These are phyloP conservation scores for Carex scoparia DNA, from an alignment of 176 grass and related monocot genomes.

Conservation along the genomic window DNA sequence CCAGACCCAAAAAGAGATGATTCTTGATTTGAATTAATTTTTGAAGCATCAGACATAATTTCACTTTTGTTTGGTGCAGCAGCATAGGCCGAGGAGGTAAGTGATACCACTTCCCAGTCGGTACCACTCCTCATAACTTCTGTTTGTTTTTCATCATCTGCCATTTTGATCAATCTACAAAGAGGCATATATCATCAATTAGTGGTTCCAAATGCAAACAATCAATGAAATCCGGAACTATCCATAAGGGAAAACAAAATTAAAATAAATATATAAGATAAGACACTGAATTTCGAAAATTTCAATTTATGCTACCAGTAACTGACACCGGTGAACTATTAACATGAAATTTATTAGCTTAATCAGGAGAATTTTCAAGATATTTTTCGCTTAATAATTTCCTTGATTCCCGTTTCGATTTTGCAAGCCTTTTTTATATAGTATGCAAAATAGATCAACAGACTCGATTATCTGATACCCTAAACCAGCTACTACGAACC, in stretches of 20 bases:
- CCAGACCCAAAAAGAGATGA: slow-evolving; percentile 22
- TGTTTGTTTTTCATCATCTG: slow-evolving; percentile 46
- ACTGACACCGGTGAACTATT: not conserved
- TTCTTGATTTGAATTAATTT: not conserved
- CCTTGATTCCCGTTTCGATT: not conserved
- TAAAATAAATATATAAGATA: not conserved
- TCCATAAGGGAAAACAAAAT: not conserved
- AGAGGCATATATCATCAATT: not conserved
- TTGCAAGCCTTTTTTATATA: not conserved
- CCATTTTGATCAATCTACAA: slow-evolving; percentile 40
- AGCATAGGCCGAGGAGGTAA: slow-evolving; percentile 61
- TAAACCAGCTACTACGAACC: not conserved
- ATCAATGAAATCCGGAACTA: not conserved
- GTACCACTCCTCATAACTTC: slow-evolving; percentile 27
- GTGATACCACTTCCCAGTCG: slow-evolving; percentile 78
- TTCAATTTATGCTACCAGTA: not conserved
- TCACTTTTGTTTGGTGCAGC: slow-evolving; percentile 25
- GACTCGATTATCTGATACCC: not conserved
- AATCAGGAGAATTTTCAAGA: not conserved
- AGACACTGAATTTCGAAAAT: not conserved
- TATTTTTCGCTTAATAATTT: not conserved
- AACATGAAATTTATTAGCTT: not conserved
- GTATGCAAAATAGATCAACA: not conserved
- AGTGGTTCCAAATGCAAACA: not conserved
- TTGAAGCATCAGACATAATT: not conserved